Evolutionary conservation across 495 filamentous ascomycete genomes (phyloP).

Genomic region (Hypoxylon intermedium): DNA sequence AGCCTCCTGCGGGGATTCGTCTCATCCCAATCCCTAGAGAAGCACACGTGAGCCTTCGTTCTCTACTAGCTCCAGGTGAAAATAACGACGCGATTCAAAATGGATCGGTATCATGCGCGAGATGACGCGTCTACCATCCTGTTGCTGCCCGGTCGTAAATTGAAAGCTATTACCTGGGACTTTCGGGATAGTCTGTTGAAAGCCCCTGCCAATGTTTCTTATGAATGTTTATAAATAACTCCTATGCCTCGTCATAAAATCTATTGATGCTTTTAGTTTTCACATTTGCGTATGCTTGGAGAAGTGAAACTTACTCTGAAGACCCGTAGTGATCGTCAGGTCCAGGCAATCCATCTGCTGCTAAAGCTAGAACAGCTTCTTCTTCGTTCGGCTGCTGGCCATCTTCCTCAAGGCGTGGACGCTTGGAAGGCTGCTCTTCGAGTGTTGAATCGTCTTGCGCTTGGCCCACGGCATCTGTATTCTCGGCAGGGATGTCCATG

Average conservation of each 20-base stretch:
- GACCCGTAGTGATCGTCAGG: constrained; percentile 42
- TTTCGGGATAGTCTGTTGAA: too few species aligned
- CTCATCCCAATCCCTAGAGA: constrained; percentile 12
- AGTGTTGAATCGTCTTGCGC: constrained; percentile 31
- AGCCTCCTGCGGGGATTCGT: neutral
- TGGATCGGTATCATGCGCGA: constrained; percentile 6
- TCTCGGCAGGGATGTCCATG: constrained; percentile 20
- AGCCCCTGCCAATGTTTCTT: too few species aligned
- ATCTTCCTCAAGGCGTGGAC: constrained; percentile 46
- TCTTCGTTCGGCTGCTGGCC: constrained; percentile 44
- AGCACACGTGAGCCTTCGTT: constrained; percentile 29
- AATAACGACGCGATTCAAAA: constrained; percentile 14
- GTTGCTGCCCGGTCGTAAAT: neutral
- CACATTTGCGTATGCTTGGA: constrained; percentile 2
- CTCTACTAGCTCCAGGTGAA: constrained; percentile 25
- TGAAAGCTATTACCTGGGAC: too few species aligned
- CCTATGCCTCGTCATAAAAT: constrained; percentile 48
- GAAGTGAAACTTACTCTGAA: constrained; percentile 44
- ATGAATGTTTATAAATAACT: neutral
- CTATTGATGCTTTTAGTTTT: constrained; percentile 23
- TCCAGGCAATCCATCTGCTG: constrained; percentile 46
- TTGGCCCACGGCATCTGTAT: constrained; percentile 29
- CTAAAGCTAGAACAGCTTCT: constrained; percentile 50
- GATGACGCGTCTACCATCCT: neutral
- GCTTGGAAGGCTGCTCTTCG: constrained; percentile 47